Evolutionary conservation across 1,139 yeast species (phyloP), one percentile per base, ranked within the genome.

Genomic region (Zygoascus meyerae): DNA sequence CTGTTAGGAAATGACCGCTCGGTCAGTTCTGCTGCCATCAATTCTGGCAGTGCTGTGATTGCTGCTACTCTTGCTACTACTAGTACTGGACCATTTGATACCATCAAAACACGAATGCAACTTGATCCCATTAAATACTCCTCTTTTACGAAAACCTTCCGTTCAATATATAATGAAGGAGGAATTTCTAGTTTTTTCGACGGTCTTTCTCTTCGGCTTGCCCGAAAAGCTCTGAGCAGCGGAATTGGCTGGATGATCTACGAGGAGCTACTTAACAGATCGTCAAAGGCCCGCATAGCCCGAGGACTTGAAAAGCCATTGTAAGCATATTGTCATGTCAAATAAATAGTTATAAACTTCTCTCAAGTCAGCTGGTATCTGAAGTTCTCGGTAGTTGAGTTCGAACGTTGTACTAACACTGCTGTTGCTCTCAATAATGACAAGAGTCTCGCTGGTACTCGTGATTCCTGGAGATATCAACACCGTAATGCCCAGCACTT

Each of bases 221-320:
- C 86, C 2, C 74, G 98, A 57, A 92, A 92, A 65, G 96, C 95
- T 0, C 66, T 86, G 49, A 83, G 95, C 64, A 92, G 97, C 0
- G 97, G 96, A 1, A 89, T 92, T 50, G 89, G 96, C 45, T 92
- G 98, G 98, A 86, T 95, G 54, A 83, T 92, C 29, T 92, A 90
- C 62, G 98, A 90, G 65, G 97, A 92, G 62, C 67, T 87, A 2
- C 34, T 44, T 6, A 31, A 36, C 29, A 18, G 42, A 15, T 18
- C 21, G 32, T 18, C 21, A 8, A 38, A 10, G 32, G 16, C 21
- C 32, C 14, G 18, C 12, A 29, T 14, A 28, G 26, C 28, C 5
- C 10, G 29, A 14, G 40, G 40, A 16, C n/a, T 10, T 3, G 28
- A 18, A 17, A 36, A 14, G 16, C 15, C 14, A 12, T 17, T 28